Base-by-base conservation (phyloP, 768 basidiomycete genomes). In the Boletus rubescentipes region DNA sequence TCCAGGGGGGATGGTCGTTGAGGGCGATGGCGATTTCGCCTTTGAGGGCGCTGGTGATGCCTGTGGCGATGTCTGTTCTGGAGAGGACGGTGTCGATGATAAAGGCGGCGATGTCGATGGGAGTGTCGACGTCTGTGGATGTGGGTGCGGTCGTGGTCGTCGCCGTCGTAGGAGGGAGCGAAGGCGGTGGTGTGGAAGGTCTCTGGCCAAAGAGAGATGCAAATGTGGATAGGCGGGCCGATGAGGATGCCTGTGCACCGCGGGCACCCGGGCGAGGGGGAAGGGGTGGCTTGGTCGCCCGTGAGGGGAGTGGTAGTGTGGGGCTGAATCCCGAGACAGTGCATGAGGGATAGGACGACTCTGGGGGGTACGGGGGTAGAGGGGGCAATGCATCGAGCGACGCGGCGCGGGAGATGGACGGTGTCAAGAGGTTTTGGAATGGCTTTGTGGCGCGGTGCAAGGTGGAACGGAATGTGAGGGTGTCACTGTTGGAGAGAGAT, bases 141-240 rank as follows among this genome's bases (percentile, higher is more conserved):
- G 71, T 58, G 26, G 75, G 56, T 26, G 64, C 46, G 12, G 21
- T 15, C 4, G 21, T 23, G 9, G 46, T 7, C 1, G 50, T 18
- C 67, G 57, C 2, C 20, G 48, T 16, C 2, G 58, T 18, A 9
- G 47, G 67, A 61, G 60, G 70, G 56, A 47, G 69, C 11, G 62
- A 60, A 29, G 68, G 68, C 9, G 63, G 73, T 18, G 67, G 57
- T 21, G 64, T 71, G 37, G 68, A 59, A 5, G 75, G 54, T 44
- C 70, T 61, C 35, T 72, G 65, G 6, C 84, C 88, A 61, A 91
- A 92, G n/a, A 94, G 77, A 2, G 87, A 86, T 0, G 89, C 86
- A 60, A 94, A 93, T 0, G 91, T 88, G 26, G 79, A 69, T 11
- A 91, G 76, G 1, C 89, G 77, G 0, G 83, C 76, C 0, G 70